Base-by-base conservation (phyloP, 176 grass and related monocot species). In the Triticum urartu region DNA sequence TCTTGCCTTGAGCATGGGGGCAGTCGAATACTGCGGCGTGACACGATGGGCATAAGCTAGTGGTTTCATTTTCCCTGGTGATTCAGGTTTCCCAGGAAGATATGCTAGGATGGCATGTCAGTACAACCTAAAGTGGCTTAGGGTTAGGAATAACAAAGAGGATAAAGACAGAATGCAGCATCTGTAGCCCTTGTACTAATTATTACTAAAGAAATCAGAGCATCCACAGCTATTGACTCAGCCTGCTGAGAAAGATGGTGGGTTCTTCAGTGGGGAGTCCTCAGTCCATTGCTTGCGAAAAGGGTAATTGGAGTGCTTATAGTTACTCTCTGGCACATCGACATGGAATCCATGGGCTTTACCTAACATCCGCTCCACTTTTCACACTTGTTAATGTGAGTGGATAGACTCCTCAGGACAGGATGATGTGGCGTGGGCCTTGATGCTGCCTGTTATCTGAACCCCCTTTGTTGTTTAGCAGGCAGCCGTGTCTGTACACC, bases 371-470 rank as follows among this genome's bases (percentile, higher is more conserved):
- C 24, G 32, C 32, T 77, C 73, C 40, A 69, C 38, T 13, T 84
- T 32, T 71, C 18, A 62, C 60, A 80, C 54, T 84, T 87, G 20
- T 83, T 79, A 70, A 59, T 79, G 21, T 28, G 45, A 79, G 52
- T 33, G 59, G 84, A 79, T 84, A 87, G 74, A 59, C 43, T 36
- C 69, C 58, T n/a, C 13, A 28, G 80, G 80, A 39, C 74, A 59
- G 20, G 24, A 90, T 87, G 74, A 84, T 79, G 84, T 83, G 89
- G 80, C 72, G 85, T 83, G 79, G 84, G 74, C 54, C 88, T 78
- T 78, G 42, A 79, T 56, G 72, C 39, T 86, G 83, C 72, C 17
- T 54, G 21, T 78, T 86, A 12, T 39, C 60, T 67, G 20, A 43
- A 14, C 7, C 73, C n/a, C 21, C 45, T 14, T 84, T 62, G 75